A percentile compares a stretch with the other conserved stretches of the same genome.
These are phyloP conservation scores for Effrenium voratum DNA, from an alignment of 73 alveolate species.

Conservation along the genomic window DNA sequence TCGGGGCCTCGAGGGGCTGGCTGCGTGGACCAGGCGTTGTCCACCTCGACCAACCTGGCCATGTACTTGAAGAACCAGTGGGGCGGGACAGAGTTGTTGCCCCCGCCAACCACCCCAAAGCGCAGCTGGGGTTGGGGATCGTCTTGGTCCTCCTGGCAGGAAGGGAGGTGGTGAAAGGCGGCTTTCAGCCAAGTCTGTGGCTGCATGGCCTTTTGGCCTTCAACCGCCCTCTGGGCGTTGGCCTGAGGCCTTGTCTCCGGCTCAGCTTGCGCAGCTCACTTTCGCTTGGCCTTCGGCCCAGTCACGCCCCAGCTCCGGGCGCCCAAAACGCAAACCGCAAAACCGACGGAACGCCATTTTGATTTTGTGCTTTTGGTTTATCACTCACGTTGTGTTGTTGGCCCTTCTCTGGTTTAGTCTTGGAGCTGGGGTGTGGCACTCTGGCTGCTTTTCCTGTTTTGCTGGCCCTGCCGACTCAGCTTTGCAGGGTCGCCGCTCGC, in stretches of 20 bases:
- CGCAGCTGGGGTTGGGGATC: not conserved
- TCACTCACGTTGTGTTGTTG: no score
- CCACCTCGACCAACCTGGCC: not conserved
- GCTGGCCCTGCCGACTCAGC: no score
- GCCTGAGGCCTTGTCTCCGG: not conserved
- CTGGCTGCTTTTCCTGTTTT: no score
- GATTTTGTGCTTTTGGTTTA: no score
- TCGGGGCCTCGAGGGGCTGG: constrained; percentile 29
- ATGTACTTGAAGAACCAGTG: constrained; percentile 37
- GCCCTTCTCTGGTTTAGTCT: no score
- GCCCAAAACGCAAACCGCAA: no score
- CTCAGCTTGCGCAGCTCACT: not conserved
- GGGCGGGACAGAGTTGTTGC: constrained; percentile 39
- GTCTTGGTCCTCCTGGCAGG: not conserved
- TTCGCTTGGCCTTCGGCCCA: no score
- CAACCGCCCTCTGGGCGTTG: not conserved
- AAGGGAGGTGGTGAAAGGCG: not conserved
- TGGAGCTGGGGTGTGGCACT: no score
- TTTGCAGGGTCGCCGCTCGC: no score
- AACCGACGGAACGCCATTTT: no score
- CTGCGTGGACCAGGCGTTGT: constrained; percentile 12
- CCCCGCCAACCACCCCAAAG: constrained; percentile 10
- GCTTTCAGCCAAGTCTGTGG: constrained; percentile 10
- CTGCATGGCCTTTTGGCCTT: not conserved
- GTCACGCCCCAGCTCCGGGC: no score